Base-by-base conservation (phyloP, 768 basidiomycete genomes). In the Naganishia friedmannii region DNA sequence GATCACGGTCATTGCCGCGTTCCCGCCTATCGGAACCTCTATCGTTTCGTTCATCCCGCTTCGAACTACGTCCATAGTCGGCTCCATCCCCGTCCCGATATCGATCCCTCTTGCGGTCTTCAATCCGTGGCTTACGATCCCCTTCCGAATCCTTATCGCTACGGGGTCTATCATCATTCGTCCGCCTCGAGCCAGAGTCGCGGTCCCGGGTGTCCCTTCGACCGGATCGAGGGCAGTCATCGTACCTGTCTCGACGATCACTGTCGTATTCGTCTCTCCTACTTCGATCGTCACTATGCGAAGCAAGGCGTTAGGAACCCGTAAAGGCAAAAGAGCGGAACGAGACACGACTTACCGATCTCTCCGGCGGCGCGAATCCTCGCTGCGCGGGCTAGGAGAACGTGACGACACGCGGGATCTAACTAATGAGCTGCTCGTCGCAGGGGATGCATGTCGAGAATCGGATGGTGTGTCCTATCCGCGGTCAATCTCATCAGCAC, bases 241-340 rank as follows among this genome's bases (percentile, higher is more conserved):
- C 45, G 21, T 57, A 48, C 31, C 60, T 19, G 31, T 66, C 53
- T 73, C 69, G 70, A 65, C 68, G 56, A 17, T 75, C 73, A 39
- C 77, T 70, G 26, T 73, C 73, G 34, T 70, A 34, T 28, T 74
- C 75, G 26, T 46, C 65, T 19, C 73, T 65, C 31, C 65, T 68
- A 55, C 54, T 42, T 29, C 48, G 60, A n/a, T 65, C 63, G 32
- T 74, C 69, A 37, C 70, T 67, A 57, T 67, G 68, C 9, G 68
- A 37, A 21, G 56, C 29, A 69, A 29, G 34, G 57, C n/a, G 46
- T 73, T 21, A 60, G 21, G 15, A 37, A 1, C 37, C 48, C 7
- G 7, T 39, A 15, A 39, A 51, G 48, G 34, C 4, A 37, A 37
- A 37, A 37, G 6, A 4, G 12, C 34, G 34, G 34, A 12, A 37